phyloP scores from a whole-genome alignment of 2,329 filamentous ascomycete genomes.

The Penicillium paneum region DNA sequence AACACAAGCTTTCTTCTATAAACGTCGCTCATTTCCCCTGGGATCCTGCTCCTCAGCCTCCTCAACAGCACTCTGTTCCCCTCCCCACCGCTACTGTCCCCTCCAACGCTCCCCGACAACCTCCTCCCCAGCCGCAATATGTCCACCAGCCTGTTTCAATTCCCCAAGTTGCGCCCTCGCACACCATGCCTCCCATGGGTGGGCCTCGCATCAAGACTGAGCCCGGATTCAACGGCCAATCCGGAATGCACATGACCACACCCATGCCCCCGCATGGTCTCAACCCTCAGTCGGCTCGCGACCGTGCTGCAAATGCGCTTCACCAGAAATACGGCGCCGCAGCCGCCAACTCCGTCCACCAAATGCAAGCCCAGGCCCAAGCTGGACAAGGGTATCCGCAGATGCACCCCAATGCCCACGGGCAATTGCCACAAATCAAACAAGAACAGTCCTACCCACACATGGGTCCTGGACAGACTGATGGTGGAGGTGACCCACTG shows the following conservation, averaged over 20 bases:
- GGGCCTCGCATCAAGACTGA: conserved; percentile 54
- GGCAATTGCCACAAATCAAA: conserved; percentile 44
- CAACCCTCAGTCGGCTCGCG: conserved; percentile 51
- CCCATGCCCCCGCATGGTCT: conserved; percentile 32
- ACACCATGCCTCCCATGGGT: conserved; percentile 30
- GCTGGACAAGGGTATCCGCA: conserved; percentile 35
- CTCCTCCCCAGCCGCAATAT: conserved; percentile 35
- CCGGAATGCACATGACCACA: conserved; percentile 35
- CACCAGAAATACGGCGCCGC: conserved; percentile 47
- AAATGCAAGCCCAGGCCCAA: conserved; percentile 43
- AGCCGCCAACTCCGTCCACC: conserved; percentile 43
- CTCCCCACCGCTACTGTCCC: conserved; percentile 41
- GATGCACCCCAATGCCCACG: conserved; percentile 30
- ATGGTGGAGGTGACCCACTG: conserved; percentile 61
- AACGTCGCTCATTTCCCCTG: conserved; percentile 88
- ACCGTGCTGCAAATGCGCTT: conserved; percentile 53
- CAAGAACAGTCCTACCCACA: conserved; percentile 40
- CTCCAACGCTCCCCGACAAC: conserved; percentile 44
- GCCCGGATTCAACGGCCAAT: conserved; percentile 41
- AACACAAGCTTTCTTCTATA: conserved; percentile 80
- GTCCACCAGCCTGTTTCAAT: conserved; percentile 35
- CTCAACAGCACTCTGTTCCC: conserved; percentile 36
- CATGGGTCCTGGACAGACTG: conserved; percentile 62
- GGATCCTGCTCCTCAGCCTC: conserved; percentile 73
- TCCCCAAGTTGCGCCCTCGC: conserved; percentile 32